Conservation (phyloP, 257 asterid genomes). For the Ilex asprella region DNA sequence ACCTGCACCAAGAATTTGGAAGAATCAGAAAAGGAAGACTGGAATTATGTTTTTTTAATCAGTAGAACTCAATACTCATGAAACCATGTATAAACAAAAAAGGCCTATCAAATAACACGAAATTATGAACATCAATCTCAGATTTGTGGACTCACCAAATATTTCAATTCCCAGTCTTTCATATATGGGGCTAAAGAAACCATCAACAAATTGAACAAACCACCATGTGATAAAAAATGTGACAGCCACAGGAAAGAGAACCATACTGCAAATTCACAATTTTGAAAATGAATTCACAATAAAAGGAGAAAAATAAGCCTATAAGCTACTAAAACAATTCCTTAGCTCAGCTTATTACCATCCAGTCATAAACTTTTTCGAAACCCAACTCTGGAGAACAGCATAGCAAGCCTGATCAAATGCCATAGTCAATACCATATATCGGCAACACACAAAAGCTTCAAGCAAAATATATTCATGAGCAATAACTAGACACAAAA, state of each 20-base stretch:
- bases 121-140: background rate
- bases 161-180: conserved; percentile 84
- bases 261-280: conserved; percentile 53
- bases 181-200: conserved; percentile 96
- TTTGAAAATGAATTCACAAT: background rate
- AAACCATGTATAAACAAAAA: background rate
- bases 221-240: conserved; percentile 95
- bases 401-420: conserved; percentile 88
- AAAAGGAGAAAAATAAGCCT: conserved; percentile 1
- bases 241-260: conserved; percentile 94
- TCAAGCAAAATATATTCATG: background rate
- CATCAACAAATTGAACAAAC: conserved; percentile 95
- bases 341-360: conserved; percentile 42
- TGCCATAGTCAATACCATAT: conserved; percentile 16
- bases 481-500: background rate
- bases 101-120: conserved; percentile 5
- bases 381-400: conserved; percentile 97
- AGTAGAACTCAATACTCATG: background rate
- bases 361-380: conserved; percentile 99
- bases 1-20: conserved; percentile 46
- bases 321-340: background rate
- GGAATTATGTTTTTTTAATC: no score
- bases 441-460: conserved; percentile 6
- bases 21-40: conserved; percentile 14
- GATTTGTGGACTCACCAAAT: conserved; percentile 54